Evolutionary conservation across 805 yeast genomes (phyloP), one percentile per base, ranked within the genome.

Genomic region (Myxozyma geophila): DNA sequence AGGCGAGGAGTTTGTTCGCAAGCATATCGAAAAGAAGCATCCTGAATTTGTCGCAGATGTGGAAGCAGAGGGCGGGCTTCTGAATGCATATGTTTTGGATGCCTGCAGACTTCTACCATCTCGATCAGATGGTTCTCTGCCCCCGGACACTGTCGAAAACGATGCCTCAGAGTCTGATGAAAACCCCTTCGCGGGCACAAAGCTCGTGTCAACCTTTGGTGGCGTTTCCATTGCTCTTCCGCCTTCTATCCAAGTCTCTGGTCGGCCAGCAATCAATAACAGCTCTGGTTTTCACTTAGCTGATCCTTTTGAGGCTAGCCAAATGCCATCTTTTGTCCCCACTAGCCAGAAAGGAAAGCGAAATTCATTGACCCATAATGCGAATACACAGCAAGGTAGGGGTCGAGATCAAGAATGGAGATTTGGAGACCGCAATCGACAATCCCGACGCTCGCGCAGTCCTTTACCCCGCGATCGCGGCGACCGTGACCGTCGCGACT

Each of bases 1-100:
- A 40, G 70, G 67, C 4, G 70, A 53, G 39, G 69, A 66, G n/a
- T 67, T 67, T 37, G 70, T 67, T 33, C 48, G 49, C 19, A 67
- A 67, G 36, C 70, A 67, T 36, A 66, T 67, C 23, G 60, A 43
- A 43, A 67, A 60, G 28, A 61, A 66, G 51, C 70, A 67, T 54
- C 51, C 54, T n/a, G 70, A 67, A 7, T 67, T 66, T 51, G 36
- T 60, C 15, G 58, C 50, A 7, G 33, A 35, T 13, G 44, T 66
- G 21, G 52, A 51, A 43, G 41, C 28, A 13, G 66, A 65, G 19
- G 56, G 47, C 9, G 33, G 19, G 17, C 43, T 65, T 35, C 41
- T 66, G 33, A 66, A 66, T 39, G 40, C 52, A 9, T 66, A 66
- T 41, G 68, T 66, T 7, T 49, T 58, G 13, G 69, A 66, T 47